Evolutionary conservation across 768 basidiomycete genomes (phyloP).

Genomic region (Leccinum ochraceum): DNA sequence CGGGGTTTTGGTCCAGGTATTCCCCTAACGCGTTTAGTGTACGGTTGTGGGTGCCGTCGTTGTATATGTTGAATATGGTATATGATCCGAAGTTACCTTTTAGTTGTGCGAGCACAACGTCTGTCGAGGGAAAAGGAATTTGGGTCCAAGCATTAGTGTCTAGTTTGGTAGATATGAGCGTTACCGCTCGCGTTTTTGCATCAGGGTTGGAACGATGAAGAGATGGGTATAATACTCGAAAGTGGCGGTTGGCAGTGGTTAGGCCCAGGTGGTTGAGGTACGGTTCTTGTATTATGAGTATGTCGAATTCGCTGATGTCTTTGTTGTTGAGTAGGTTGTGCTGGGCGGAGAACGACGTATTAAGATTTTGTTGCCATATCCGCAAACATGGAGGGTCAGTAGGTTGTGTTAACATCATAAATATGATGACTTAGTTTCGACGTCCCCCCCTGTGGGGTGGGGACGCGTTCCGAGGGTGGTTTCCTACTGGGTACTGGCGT

Average conservation of each 20-base stretch:
- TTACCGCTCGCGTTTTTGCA: not conserved
- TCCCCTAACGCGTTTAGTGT: not conserved
- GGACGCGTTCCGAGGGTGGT: not conserved
- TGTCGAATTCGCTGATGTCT: accelerated
- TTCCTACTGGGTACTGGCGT: not conserved
- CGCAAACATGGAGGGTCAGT: not conserved
- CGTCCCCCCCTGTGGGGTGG: not conserved
- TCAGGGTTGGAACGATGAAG: accelerated
- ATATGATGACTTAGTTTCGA: not conserved
- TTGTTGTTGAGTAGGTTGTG: not conserved
- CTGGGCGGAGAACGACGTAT: not conserved
- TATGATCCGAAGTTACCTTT: not conserved
- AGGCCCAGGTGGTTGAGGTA: not conserved
- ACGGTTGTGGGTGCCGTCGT: not conserved
- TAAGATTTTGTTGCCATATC: constrained; percentile 1
- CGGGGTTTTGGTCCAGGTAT: not conserved
- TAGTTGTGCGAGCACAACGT: not conserved
- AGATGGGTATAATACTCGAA: too few species aligned
- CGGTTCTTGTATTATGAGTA: not conserved
- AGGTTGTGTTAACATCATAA: not conserved
- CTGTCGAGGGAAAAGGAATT: not conserved
- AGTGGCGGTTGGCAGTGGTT: not conserved
- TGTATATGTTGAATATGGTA: not conserved
- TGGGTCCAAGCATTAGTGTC: not conserved
- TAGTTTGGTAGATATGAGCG: not conserved